These are phyloP conservation scores for Pseudopyrenochaeta lycopersici DNA, from an alignment of 2,329 filamentous ascomycete genomes.

Conservation along the genomic window DNA sequence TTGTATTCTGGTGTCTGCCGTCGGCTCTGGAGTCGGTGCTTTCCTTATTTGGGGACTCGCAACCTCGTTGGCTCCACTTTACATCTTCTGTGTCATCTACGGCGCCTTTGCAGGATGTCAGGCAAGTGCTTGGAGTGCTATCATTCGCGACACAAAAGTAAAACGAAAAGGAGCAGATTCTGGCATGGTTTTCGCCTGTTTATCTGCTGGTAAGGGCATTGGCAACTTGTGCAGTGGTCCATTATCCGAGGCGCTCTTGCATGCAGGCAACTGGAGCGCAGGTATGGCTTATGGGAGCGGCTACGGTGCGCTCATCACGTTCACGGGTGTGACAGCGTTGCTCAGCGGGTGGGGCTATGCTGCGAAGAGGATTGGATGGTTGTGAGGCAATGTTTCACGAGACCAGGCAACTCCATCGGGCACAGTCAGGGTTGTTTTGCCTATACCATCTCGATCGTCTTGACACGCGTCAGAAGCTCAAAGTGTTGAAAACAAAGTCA, in stretches of 20 bases:
- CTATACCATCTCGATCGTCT: background rate
- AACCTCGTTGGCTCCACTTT: conserved; percentile 52
- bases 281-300: conserved; percentile 53
- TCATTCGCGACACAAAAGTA: conserved; percentile 54
- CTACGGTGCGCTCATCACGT: conserved; percentile 54
- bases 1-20: conserved; percentile 48
- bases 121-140: conserved; percentile 55
- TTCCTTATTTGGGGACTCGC: conserved; percentile 59
- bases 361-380: conserved; percentile 42
- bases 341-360: conserved; percentile 40
- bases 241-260: conserved; percentile 58
- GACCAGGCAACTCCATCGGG: background rate
- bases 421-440: background rate
- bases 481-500: background rate
- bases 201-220: conserved; percentile 61
- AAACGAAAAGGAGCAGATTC: conserved; percentile 52
- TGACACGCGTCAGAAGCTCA: background rate
- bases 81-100: conserved; percentile 55
- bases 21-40: conserved; percentile 47
- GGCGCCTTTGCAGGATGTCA: conserved; percentile 54
- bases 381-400: conserved; percentile 18
- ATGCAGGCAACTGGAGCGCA: conserved; percentile 47
- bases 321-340: conserved; percentile 53
- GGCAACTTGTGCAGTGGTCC: conserved; percentile 62
- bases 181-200: conserved; percentile 59